Conservation (phyloP, 805 yeast genomes). For the Ogataea trehaloabstinens region DNA sequence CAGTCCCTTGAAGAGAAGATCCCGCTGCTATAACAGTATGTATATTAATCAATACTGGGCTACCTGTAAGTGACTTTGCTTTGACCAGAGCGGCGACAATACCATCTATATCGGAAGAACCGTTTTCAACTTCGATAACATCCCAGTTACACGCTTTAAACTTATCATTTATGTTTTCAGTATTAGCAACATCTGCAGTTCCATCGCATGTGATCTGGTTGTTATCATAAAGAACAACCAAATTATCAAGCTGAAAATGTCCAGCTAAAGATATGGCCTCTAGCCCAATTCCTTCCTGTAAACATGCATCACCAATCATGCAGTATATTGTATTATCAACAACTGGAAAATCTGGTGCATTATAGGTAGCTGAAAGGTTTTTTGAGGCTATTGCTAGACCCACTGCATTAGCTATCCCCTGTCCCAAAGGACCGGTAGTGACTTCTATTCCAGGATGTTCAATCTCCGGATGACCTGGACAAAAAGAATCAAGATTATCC, state of each 20-base stretch:
- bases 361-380: slow-evolving; percentile 87
- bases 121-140: slow-evolving; percentile 70
- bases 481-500: slow-evolving; percentile 83
- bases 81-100: slow-evolving; percentile 70
- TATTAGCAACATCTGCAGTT: slow-evolving; percentile 81
- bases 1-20: slow-evolving; percentile 78
- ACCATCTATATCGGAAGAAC: slow-evolving; percentile 74
- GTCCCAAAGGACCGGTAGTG: slow-evolving; percentile 90
- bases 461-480: slow-evolving; percentile 97
- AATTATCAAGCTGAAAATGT: slow-evolving; percentile 85
- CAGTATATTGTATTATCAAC: slow-evolving; percentile 73
- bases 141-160: slow-evolving; percentile 95
- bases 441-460: slow-evolving; percentile 53
- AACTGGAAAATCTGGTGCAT: slow-evolving; percentile 74
- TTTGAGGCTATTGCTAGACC: slow-evolving; percentile 94
- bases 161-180: slow-evolving; percentile 85
- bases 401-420: slow-evolving; percentile 93
- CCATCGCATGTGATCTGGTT: slow-evolving; percentile 97
- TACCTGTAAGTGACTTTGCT: slow-evolving; percentile 68
- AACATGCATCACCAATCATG: slow-evolving; percentile 95
- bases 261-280: slow-evolving; percentile 96
- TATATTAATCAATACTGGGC: slow-evolving; percentile 87
- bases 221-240: slow-evolving; percentile 94
- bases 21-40: slow-evolving; percentile 94
- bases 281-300: slow-evolving; percentile 94